These are phyloP conservation scores for Amanita thiersii DNA, from an alignment of 768 basidiomycete genomes.

Conservation along the genomic window DNA sequence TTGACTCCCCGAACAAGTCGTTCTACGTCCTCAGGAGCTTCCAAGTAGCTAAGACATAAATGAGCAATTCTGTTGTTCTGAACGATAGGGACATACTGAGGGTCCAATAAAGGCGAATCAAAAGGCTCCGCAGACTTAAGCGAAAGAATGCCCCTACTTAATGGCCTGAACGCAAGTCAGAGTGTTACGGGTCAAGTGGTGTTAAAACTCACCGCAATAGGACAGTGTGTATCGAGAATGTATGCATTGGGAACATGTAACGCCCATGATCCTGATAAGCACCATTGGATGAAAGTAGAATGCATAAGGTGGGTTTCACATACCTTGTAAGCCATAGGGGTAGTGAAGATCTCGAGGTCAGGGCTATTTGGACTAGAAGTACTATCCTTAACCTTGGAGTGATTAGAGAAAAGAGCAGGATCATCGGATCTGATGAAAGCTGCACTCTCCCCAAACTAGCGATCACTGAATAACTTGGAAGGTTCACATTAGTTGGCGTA, in stretches of 20 bases:
- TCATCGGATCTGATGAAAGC: conserved; percentile 48
- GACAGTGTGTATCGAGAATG: conserved; percentile 27
- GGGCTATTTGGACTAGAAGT: conserved; percentile 31
- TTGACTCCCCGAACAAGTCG: conserved; percentile 29
- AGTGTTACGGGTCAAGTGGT: neutral
- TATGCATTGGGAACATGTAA: conserved; percentile 28
- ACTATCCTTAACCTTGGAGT: conserved; percentile 21
- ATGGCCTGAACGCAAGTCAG: conserved; percentile 19
- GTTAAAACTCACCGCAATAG: conserved; percentile 21
- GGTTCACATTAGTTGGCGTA: too few relatives aligned
- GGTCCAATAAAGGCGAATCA: conserved; percentile 27
- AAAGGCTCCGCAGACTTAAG: conserved; percentile 30
- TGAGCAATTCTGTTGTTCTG: neutral
- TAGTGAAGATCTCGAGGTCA: conserved; percentile 34
- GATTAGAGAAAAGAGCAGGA: conserved; percentile 32
- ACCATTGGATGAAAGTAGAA: neutral
- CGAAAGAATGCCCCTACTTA: conserved; percentile 28
- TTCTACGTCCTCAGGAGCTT: conserved; percentile 26
- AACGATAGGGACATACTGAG: conserved; percentile 21
- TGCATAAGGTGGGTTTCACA: neutral
- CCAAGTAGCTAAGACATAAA: conserved; percentile 23
- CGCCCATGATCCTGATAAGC: conserved; percentile 25
- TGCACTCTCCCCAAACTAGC: conserved; percentile 38
- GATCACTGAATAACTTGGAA: neutral
- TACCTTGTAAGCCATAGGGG: conserved; percentile 32